Evolutionary conservation across 208 protist species (phyloP).

Genomic region (Crithidia fasciculata): DNA sequence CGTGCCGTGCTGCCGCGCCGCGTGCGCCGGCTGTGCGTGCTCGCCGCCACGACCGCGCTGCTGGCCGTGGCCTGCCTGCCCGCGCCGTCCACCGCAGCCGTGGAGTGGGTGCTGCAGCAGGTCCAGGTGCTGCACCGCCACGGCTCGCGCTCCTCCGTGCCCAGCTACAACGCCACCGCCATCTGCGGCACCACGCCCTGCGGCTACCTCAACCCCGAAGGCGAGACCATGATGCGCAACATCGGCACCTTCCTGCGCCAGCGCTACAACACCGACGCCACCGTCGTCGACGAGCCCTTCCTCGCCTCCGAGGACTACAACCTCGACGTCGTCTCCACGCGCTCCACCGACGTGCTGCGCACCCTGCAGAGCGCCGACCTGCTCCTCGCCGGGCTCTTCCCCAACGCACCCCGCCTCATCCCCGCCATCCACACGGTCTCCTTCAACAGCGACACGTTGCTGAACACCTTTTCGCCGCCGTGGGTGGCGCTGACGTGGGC

Average conservation of each 20-base stretch:
- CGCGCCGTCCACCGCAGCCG: slow-evolving; percentile 5
- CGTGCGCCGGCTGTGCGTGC: slow-evolving; percentile 10
- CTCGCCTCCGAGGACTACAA: slow-evolving; percentile 41
- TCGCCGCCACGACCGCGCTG: slow-evolving; percentile 10
- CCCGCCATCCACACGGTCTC: slow-evolving; percentile 46
- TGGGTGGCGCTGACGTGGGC: slow-evolving; percentile 18
- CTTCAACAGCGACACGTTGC: slow-evolving; percentile 12
- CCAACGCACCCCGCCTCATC: slow-evolving; percentile 28
- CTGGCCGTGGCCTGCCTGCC: slow-evolving; percentile 13
- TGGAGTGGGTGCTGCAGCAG: slow-evolving; percentile 23
- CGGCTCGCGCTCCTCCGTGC: slow-evolving; percentile 33
- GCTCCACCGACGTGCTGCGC: slow-evolving; percentile 50
- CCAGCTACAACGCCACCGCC: slow-evolving; percentile 24
- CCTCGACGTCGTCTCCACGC: slow-evolving; percentile 39
- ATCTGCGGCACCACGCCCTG: slow-evolving; percentile 47
- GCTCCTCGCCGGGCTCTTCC: slow-evolving; percentile 44
- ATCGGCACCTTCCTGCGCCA: slow-evolving; percentile 46
- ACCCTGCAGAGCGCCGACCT: slow-evolving; percentile 51
- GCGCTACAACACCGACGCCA: slow-evolving; percentile 36
- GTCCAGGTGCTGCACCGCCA: slow-evolving; percentile 59
- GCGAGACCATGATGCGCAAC: slow-evolving; percentile 41
- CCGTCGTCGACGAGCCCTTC: slow-evolving; percentile 23
- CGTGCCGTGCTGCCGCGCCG: slow-evolving; percentile 1
- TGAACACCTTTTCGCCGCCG: slow-evolving; percentile 32
- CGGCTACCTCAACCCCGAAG: slow-evolving; percentile 44